These are phyloP conservation scores for Xylaria intraflava DNA, from an alignment of 495 filamentous ascomycete species.

Conservation along the genomic window DNA sequence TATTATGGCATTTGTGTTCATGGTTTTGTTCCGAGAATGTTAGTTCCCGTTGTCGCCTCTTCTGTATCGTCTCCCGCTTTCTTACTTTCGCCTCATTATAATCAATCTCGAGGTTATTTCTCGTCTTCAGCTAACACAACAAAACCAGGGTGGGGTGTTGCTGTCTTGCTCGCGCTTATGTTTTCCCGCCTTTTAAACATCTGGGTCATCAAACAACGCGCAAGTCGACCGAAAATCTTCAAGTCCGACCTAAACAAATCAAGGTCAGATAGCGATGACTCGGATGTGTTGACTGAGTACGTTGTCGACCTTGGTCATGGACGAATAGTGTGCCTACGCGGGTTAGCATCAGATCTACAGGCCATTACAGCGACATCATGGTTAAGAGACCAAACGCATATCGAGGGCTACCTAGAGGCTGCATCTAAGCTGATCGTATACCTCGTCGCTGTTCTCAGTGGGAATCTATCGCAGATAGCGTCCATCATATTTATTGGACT, in stretches of 20 bases:
- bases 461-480: constrained; percentile 43
- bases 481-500: constrained; percentile 43
- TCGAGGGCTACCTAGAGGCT: constrained; percentile 43
- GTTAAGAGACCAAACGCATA: constrained; percentile 44
- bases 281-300: constrained; percentile 24
- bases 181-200: constrained; percentile 50
- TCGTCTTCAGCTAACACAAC: neutral
- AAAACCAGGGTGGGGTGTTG: constrained; percentile 41
- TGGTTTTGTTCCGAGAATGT: constrained; percentile 42
- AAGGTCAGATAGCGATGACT: constrained; percentile 4
- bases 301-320: constrained; percentile 28
- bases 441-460: constrained; percentile 42
- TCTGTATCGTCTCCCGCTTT: neutral
- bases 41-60: constrained; percentile 2
- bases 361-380: constrained; percentile 51
- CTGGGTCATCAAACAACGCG: constrained; percentile 45
- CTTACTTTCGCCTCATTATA: neutral
- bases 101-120: neutral
- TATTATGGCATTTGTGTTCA: constrained; percentile 31
- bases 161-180: constrained; percentile 39
- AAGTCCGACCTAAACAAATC: neutral
- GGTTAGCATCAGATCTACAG: constrained; percentile 48
- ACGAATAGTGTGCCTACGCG: constrained; percentile 41
- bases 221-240: constrained; percentile 16
- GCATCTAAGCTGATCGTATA: constrained; percentile 51